Percentiles rank a stretch among this genome's conserved stretches.
phyloP scores from a whole-genome alignment of 2,329 filamentous ascomycete species.

The Thelonectria discophora region DNA sequence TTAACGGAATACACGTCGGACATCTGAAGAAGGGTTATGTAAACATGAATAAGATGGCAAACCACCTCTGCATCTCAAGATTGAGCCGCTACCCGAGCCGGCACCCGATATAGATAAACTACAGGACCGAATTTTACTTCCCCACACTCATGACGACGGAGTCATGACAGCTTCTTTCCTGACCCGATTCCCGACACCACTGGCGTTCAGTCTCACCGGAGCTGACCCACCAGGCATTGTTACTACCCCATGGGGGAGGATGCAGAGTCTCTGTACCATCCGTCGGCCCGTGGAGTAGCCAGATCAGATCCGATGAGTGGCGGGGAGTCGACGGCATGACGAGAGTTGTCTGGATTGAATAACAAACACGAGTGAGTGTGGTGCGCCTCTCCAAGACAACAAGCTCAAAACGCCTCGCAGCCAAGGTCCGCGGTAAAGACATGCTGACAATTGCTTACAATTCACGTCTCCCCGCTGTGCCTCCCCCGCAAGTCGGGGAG shows the following conservation, averaged over 20 bases:
- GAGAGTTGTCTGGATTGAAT: neutral
- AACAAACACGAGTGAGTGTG: too few species aligned
- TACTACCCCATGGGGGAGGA: slow-evolving; percentile 1
- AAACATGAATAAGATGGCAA: too few species aligned
- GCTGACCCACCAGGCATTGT: neutral
- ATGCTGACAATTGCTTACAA: slow-evolving; percentile 10
- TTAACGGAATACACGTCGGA: too few species aligned
- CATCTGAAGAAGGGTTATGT: too few species aligned
- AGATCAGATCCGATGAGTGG: neutral
- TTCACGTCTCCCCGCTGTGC: neutral
- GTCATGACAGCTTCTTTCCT: neutral
- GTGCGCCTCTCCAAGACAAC: too few species aligned
- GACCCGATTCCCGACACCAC: neutral
- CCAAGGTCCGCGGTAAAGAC: too few species aligned
- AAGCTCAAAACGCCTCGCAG: too few species aligned
- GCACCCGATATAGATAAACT: neutral
- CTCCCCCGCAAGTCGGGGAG: neutral
- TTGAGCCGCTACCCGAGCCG: neutral
- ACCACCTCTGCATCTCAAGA: neutral
- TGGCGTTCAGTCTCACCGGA: neutral
- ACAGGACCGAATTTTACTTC: neutral
- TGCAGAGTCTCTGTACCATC: neutral
- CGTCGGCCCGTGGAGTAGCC: neutral
- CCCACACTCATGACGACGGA: neutral
- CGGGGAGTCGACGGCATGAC: too few species aligned